Evolutionary conservation across 2,329 filamentous ascomycete genomes (phyloP), one percentile per base, ranked within the genome.

Genomic region (Diaporthe caulivora): DNA sequence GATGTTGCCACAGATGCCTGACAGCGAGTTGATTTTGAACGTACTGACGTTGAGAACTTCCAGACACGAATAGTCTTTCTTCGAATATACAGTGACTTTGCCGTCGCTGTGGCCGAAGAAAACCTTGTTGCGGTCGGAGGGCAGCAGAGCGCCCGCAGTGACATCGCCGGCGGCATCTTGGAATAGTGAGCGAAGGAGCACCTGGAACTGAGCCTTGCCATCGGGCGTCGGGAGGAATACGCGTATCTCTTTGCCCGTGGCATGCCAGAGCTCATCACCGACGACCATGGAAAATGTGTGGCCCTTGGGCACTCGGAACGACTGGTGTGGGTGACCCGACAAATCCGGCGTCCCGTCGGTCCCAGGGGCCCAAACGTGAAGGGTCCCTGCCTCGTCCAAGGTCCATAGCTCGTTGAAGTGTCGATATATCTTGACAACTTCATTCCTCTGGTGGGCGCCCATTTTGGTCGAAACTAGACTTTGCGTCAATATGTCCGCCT

Each of bases 71-170:
- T 93, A 97, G 78, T 95, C 92, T 31, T 87, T 88, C 31, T 90
- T 90, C 17, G 94, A 96, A 83, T 97, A 98, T n/a, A 98, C 92
- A 74, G 94, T 97, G 71, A 99, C 91, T 81, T 98, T 98, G 62
- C 97, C 97, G 81, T 99, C 97, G 17, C 90, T 91, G 80, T 99
- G 97, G 1, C 97, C 97, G 77, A 99, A 93, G 81, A 95, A 98
- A 1, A 97, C 92, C 75, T 92, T 92, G 72, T 94, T 93, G 0
- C 93, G 92, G 58, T 95, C 90, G 31, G 92, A 92, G 67, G 90
- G 92, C 42, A 97, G 87, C 70, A 92, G 88, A 2, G 95, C 90
- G 7, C 95, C 96, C 0, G 94, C 94, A 1, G 94, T 97, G 18
- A 99, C 91, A 75, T 98, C 96, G 18, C 95, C 95, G 13, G 93